A percentile compares a stretch with the other conserved stretches of the same genome.
These are phyloP conservation scores for Acaromyces ingoldii DNA, from an alignment of 1,284 basidiomycete species.

Conservation along the genomic window DNA sequence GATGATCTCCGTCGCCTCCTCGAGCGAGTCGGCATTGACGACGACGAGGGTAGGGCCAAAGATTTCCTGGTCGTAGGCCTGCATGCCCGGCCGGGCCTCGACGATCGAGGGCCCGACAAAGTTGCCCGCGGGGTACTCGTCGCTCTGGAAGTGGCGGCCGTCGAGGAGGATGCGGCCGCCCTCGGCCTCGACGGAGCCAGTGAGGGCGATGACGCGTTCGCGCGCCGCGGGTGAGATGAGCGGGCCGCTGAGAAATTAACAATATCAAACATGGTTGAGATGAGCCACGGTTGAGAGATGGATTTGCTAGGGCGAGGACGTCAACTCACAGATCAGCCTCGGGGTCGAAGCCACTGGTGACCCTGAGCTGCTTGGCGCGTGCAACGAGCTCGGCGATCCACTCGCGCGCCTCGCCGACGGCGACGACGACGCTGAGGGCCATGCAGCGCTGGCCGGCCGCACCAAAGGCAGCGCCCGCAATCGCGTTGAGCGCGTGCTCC, in stretches of 20 bases:
- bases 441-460: constrained; percentile 90
- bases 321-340: constrained; percentile 68
- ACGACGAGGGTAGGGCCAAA: constrained; percentile 87
- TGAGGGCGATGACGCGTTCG: constrained; percentile 69
- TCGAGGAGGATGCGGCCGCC: constrained; percentile 85
- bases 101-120: constrained; percentile 92
- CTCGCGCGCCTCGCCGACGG: constrained; percentile 74
- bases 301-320: too few relatives aligned
- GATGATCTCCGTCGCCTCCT: constrained; percentile 67
- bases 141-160: constrained; percentile 67
- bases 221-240: constrained; percentile 86
- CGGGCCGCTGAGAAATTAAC: constrained; percentile 65
- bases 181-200: constrained; percentile 71
- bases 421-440: constrained; percentile 59
- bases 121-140: constrained; percentile 81
- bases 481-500: constrained; percentile 85
- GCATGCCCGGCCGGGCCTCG: constrained; percentile 75
- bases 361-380: constrained; percentile 72
- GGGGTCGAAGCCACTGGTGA: constrained; percentile 84
- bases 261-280: background rate
- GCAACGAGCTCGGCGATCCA: constrained; percentile 86
- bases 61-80: constrained; percentile 76
- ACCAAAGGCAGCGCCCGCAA: constrained; percentile 91
- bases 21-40: constrained; percentile 74
- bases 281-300: background rate